Base-by-base conservation (phyloP, 345 rosid genomes). In the Chamaenerion angustifolium region DNA sequence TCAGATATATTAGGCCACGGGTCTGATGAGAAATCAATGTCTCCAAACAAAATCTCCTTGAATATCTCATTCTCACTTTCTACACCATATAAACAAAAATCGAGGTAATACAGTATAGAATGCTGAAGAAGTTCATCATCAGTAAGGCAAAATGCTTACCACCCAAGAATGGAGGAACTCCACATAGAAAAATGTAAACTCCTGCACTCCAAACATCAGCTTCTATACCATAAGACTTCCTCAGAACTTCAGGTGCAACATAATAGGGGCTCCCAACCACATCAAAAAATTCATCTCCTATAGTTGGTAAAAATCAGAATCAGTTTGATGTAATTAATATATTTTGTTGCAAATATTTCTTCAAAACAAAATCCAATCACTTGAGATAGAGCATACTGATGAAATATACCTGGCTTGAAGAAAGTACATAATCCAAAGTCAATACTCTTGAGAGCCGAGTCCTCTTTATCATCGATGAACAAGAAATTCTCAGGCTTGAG, bases 201-300 rank as follows among this genome's bases (percentile, higher is more conserved):
- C 95, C 97, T 1, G 88, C 94, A 56, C 97, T 89, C 97, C 95
- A 89, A 45, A 89, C 78, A 67, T 89, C 95, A 21, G 94, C 78
- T 66, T 83, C 94, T 6, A 73, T 85, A 70, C 95, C 92, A 21
- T 89, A 83, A 10, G 21, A 47, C 71, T 79, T 85, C 45, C 61
- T 40, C 60, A 89, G 54, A 67, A 89, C 72, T 65, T 85, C 95
- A 42, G 95, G 97, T 0, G 97, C 95, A 56, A 89, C 85, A 56
- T 89, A 85, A 56, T 80, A 89, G 0, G 97, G 88, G 60, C 97
- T 89, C 58, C 97, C 97, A 63, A 89, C 85, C 40, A 89, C 82
- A 70, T 89, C 95, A 45, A 50, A 48, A 50, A 89, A 79, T 31
- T 50, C 59, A 54, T 83, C 86, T 15, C 94, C 97, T 89, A 70